Evolutionary conservation across 306 rosid genomes (phyloP).

Genomic region (Fragaria ananassa): DNA sequence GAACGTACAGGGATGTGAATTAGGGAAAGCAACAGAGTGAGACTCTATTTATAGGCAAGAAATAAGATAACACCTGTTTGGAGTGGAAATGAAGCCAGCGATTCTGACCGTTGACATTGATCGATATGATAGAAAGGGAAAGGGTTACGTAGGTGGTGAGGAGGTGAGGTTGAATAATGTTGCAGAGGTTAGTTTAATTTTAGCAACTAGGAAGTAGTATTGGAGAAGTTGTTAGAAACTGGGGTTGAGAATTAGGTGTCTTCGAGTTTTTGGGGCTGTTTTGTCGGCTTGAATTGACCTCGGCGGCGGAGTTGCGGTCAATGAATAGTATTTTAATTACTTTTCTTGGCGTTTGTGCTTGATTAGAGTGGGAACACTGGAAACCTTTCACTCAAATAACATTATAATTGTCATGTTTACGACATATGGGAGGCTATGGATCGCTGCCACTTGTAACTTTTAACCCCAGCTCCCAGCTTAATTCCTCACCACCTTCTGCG

Average conservation of each 20-base stretch:
- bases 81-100: conserved; percentile 39
- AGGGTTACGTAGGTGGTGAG: background rate
- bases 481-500: background rate
- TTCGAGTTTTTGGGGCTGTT: background rate
- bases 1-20: background rate
- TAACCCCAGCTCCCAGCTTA: background rate
- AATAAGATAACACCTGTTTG: background rate
- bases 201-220: background rate
- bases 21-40: background rate
- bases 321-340: too few species aligned
- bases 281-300: conserved; percentile 5
- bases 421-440: background rate
- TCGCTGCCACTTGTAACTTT: background rate
- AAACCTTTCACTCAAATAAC: background rate
- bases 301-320: conserved; percentile 6
- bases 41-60: background rate
- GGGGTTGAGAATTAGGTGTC: background rate
- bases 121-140: background rate
- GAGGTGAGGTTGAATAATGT: background rate
- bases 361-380: background rate
- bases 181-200: background rate
- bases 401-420: background rate
- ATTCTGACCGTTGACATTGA: conserved; percentile 78
- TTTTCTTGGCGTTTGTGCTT: too few species aligned
- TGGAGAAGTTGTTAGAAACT: background rate